Evolutionary conservation across 1,284 basidiomycete genomes (phyloP).

Genomic region (Moesziomyces antarcticus): DNA sequence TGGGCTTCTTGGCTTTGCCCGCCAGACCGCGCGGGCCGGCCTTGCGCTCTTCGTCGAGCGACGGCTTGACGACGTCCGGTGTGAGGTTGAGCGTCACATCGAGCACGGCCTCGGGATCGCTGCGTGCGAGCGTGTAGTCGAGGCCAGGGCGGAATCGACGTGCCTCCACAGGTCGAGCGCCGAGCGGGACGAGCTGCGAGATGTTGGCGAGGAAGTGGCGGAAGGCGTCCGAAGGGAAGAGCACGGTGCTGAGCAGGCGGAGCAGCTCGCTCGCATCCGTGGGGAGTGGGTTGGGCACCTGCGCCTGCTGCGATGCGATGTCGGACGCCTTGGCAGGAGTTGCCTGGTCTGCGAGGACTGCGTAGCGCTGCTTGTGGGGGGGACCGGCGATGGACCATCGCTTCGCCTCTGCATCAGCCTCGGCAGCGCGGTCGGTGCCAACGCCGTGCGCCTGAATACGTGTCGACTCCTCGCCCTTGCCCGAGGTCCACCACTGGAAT

Average conservation of each 20-base stretch:
- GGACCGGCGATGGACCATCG: slow-evolving; percentile 83
- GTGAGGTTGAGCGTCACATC: slow-evolving; percentile 92
- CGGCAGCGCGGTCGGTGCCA: slow-evolving; percentile 23
- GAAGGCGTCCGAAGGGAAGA: slow-evolving; percentile 84
- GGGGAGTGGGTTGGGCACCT: slow-evolving; percentile 41
- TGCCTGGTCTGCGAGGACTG: slow-evolving; percentile 69
- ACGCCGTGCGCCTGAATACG: slow-evolving; percentile 57
- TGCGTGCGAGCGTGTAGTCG: slow-evolving; percentile 93
- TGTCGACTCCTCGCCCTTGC: slow-evolving; percentile 39
- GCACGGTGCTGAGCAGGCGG: slow-evolving; percentile 50
- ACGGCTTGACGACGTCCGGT: slow-evolving; percentile 72
- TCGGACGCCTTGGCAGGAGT: slow-evolving; percentile 38
- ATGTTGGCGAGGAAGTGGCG: slow-evolving; percentile 87
- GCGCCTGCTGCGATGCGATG: slow-evolving; percentile 11
- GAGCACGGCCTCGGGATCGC: slow-evolving; percentile 79
- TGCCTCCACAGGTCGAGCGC: slow-evolving; percentile 76
- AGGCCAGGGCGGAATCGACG: slow-evolving; percentile 90
- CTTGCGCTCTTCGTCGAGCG: slow-evolving; percentile 52
- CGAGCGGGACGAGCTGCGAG: slow-evolving; percentile 79
- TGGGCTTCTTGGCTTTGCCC: slow-evolving; percentile 59
- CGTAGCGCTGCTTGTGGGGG: slow-evolving; percentile 93
- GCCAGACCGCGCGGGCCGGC: slow-evolving; percentile 60
- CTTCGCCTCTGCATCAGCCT: slow-evolving; percentile 24
- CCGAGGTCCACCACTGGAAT: slow-evolving; percentile 60
- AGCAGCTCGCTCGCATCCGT: slow-evolving; percentile 52